Conservation (phyloP, 1,284 basidiomycete species). For the Ustilago tritici region DNA sequence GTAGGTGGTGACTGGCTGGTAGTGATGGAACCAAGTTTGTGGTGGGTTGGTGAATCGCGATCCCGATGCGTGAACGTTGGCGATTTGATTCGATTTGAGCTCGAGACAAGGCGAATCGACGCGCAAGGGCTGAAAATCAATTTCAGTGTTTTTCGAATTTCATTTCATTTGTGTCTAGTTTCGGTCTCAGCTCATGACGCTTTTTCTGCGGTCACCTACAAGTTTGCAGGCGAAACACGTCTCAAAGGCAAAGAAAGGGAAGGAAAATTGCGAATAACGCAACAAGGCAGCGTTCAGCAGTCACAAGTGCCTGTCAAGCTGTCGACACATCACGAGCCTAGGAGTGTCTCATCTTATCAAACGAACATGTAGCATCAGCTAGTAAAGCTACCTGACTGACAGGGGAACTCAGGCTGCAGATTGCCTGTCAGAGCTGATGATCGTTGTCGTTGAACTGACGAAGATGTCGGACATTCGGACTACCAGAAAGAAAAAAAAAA, state of each 20-base stretch:
- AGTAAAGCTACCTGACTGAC: not conserved
- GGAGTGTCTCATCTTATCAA: not conserved
- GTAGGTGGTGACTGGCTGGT: not conserved
- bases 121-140: not conserved
- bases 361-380: not conserved
- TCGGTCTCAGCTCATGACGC: conserved; percentile 10
- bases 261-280: not conserved
- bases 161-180: not conserved
- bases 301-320: not conserved
- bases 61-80: not conserved
- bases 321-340: not conserved
- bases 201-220: conserved; percentile 1
- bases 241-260: not conserved
- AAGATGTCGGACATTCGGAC: not conserved
- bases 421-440: conserved; percentile 1
- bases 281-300: not conserved
- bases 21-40: not conserved
- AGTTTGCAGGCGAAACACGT: not conserved
- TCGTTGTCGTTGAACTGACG: not conserved
- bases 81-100: not conserved
- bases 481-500: not conserved
- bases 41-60: not conserved
- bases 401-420: not conserved
- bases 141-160: not conserved
- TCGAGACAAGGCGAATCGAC: not conserved